Evolutionary conservation across 345 rosid species (phyloP), one percentile per base, ranked within the genome.

Genomic region (Carallia pectinifolia): DNA sequence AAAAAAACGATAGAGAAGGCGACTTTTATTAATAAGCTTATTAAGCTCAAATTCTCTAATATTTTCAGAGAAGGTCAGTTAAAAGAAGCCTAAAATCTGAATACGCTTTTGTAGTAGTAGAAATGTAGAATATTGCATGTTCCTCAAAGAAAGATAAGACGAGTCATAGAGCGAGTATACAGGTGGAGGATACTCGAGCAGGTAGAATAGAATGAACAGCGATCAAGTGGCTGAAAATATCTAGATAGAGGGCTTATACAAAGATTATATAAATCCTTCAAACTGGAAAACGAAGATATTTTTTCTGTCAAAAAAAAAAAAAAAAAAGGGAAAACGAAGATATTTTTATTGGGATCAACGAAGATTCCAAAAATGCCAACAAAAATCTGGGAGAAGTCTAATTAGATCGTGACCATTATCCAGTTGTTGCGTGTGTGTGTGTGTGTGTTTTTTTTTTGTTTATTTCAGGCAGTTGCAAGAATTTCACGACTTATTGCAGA

Each of bases 231-330:
- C 15, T 48, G 52, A 76, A 76, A 80, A 80, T 80, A 76, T 80
- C 83, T 72, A 55, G 13, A 17, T 13, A 4, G 40, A 9, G 37
- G 27, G 5, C 13, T 44, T 44, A 44, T 12, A 0, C 3, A 37
- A 31, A 55, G 63, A 70, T 58, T 23, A 23, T 23, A 23, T 1
- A n/a, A 61, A 44, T 18, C 17, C 0, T 2, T 12, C 17, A 18
- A 9, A 27, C 23, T 1, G 17, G n/a, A 16, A 27, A 9, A 2
- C 29, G 50, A 66, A 66, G 83, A 80, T 76, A 76, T 80, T 80
- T 80, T 23, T 23, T 23, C 23, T 23, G 23, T 23, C 23, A 23
- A 23, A 23, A 23, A 23, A 23, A 23, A 23, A 23, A 23, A 23
- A 23, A 23, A 23, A 17, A 10, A 27, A 16, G 1, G 17, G 15